Conservation (phyloP, 108 stramenopile species). For the Stephanodiscus triporus region DNA sequence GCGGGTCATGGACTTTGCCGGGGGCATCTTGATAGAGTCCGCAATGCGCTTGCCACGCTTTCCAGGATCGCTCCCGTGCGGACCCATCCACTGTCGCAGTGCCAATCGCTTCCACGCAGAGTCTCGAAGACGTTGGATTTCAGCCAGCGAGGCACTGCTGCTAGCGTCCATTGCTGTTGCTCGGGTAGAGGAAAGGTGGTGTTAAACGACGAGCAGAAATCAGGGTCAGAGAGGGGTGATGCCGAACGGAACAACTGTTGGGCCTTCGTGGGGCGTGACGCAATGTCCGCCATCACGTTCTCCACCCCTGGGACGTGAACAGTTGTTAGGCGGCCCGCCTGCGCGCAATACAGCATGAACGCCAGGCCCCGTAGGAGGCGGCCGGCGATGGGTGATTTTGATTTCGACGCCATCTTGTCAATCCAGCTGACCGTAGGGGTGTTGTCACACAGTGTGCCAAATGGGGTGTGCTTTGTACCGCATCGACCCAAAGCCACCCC, state of each 20-base stretch:
- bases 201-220: not conserved
- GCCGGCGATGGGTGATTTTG: no score
- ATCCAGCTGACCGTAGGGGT: no score
- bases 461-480: no score
- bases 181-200: not conserved
- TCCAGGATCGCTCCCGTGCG: not conserved
- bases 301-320: not conserved
- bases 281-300: not conserved
- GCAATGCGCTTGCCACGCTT: not conserved
- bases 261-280: not conserved
- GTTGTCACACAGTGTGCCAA: no score
- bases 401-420: no score
- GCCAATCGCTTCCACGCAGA: not conserved
- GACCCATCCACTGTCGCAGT: not conserved
- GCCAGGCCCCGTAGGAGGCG: not conserved
- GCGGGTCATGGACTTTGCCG: not conserved
- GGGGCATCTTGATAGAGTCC: not conserved
- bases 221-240: not conserved
- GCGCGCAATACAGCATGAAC: not conserved
- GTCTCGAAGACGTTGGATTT: not conserved
- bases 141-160: not conserved
- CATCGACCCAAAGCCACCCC: no score
- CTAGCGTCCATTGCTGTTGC: not conserved
- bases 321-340: not conserved
- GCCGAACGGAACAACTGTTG: not conserved